phyloP scores from a whole-genome alignment of 2,329 filamentous ascomycete genomes.

The Colletotrichum siamense region DNA sequence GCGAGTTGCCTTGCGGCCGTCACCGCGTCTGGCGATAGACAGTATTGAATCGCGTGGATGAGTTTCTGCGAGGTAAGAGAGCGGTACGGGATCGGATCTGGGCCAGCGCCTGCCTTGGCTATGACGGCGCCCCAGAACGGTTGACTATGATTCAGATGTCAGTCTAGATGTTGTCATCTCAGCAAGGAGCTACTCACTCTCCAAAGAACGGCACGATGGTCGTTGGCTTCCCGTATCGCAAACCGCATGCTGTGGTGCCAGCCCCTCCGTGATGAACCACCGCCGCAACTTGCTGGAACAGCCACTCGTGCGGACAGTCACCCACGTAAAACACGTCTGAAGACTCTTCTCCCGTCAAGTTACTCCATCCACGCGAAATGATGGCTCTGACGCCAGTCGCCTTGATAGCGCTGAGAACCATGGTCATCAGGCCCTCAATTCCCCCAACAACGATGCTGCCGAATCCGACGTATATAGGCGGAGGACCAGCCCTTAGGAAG shows the following conservation, averaged over 20 bases:
- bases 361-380: conserved; percentile 18
- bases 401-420: conserved; percentile 13
- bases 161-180: neutral
- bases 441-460: conserved; percentile 9
- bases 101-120: conserved; percentile 18
- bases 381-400: conserved; percentile 13
- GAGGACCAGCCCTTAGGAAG: conserved; percentile 63
- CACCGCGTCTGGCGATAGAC: conserved; percentile 1
- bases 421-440: conserved; percentile 1
- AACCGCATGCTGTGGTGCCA: conserved; percentile 13
- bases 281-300: conserved; percentile 18
- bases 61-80: conserved; percentile 18
- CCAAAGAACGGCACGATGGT: conserved; percentile 20
- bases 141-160: neutral
- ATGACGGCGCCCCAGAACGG: conserved; percentile 20
- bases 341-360: neutral
- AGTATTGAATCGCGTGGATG: conserved; percentile 3
- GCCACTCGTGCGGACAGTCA: conserved; percentile 19
- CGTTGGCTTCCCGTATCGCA: conserved; percentile 14
- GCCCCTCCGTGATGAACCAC: conserved; percentile 20
- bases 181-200: neutral
- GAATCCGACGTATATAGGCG: conserved; percentile 32
- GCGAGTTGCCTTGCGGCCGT: conserved; percentile 10
- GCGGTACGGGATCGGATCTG: conserved; percentile 16
- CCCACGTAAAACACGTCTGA: conserved; percentile 14